Percentiles rank a stretch among this genome's conserved stretches.
These are phyloP conservation scores for Cenchrus fungigraminus DNA, from an alignment of 176 grass and related monocot genomes.

Conservation along the genomic window DNA sequence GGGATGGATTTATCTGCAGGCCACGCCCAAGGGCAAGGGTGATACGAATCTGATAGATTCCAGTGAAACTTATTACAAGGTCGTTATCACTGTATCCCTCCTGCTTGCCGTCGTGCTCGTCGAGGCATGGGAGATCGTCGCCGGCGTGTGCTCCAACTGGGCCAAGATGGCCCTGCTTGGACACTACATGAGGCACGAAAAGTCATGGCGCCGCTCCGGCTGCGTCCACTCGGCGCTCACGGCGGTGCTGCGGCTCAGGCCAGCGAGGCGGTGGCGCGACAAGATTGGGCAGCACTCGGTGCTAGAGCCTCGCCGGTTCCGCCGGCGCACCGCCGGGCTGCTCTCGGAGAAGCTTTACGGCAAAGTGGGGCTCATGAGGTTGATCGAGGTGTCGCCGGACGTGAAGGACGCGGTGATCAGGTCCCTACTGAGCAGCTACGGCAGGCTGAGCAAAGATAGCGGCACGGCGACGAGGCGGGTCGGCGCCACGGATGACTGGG, in stretches of 20 bases:
- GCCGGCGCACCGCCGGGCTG: background rate
- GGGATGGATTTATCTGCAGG: background rate
- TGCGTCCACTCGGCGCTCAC: background rate
- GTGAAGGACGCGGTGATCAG: conserved; percentile 18
- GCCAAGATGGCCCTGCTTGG: conserved; percentile 48
- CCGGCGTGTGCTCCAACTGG: conserved; percentile 47
- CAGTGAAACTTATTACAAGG: background rate
- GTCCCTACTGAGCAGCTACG: conserved; percentile 4
- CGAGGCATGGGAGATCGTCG: conserved; percentile 19
- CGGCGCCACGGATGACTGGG: conserved; percentile 15
- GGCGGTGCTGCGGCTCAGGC: background rate
- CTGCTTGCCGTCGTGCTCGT: background rate
- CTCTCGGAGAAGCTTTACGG: conserved; percentile 4
- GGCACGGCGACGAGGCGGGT: background rate
- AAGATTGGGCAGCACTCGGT: conserved; percentile 44
- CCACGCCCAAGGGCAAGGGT: too few species aligned
- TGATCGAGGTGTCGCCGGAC: background rate
- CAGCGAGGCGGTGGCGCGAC: conserved; percentile 22
- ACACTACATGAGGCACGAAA: background rate
- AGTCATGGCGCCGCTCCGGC: background rate
- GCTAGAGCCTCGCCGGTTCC: conserved; percentile 25
- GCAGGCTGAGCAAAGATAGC: background rate
- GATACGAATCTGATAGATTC: background rate
- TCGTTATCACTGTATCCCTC: background rate
- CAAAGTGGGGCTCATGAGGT: conserved; percentile 17